Conservation (phyloP, 768 basidiomycete genomes). For the Hydnomerulius pinastri region DNA sequence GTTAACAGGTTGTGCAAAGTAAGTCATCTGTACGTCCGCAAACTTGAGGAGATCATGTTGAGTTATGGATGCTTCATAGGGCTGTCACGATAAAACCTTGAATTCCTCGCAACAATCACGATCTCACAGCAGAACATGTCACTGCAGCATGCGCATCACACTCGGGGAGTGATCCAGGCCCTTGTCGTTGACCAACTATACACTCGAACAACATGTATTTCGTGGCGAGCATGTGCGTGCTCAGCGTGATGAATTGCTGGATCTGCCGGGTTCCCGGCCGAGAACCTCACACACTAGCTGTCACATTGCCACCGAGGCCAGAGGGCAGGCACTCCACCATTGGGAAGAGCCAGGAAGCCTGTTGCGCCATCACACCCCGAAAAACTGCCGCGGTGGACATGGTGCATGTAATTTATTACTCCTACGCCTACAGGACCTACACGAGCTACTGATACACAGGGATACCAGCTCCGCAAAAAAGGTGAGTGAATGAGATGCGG, state of each 20-base stretch:
- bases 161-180: too few relatives aligned
- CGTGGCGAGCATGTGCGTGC: not conserved
- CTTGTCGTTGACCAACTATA: not conserved
- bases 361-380: too few relatives aligned
- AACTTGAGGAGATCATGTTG: not conserved
- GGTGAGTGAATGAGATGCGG: constrained; percentile 3
- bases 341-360: not conserved
- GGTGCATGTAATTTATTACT: constrained; percentile 10
- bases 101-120: not conserved
- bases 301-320: not conserved
- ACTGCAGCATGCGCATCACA: too few relatives aligned
- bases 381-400: not conserved
- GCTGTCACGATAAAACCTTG: not conserved
- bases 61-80: not conserved
- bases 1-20: not conserved
- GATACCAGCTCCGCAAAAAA: constrained; percentile 8
- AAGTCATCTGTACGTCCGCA: not conserved
- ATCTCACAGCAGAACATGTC: not conserved
- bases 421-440: constrained; percentile 1
- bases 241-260: not conserved
- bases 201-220: not conserved
- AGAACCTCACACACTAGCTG: not conserved
- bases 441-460: constrained; percentile 8
- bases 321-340: not conserved
- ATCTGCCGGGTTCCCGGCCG: not conserved